Evolutionary conservation across 2,329 filamentous ascomycete genomes (phyloP), one percentile per base, ranked within the genome.

Genomic region (Penicillium sp.): DNA sequence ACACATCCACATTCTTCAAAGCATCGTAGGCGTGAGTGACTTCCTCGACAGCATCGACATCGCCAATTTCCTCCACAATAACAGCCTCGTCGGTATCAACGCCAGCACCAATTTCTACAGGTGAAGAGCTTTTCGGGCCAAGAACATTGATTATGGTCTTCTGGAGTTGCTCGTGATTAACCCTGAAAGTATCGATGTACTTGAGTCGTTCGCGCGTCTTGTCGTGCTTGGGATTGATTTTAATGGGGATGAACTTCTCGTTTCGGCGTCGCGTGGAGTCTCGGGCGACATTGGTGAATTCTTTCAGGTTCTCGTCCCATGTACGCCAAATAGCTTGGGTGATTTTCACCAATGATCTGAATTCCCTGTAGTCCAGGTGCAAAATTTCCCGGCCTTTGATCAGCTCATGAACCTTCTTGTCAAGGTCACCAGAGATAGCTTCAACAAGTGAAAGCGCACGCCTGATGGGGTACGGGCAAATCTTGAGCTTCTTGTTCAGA

Each of bases 231-330:
- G 89, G 86, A 50, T 77, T 80, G 63, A 98, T 90, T 72, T 97
- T 97, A 74, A 99, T 97, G 4, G 91, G 90, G 50, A 98, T 96
- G 65, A 98, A 98, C 64, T 94, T 95, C 66, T 97, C 94, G 59
- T 95, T 94, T 54, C 93, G 81, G 55, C 90, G 85, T 50, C 91
- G 81, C 3, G 88, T 96, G 5, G 94, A 89, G 59, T 98, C 94
- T 69, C 93, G 87, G 21, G 93, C 91, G 49, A 97, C 87, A 54
- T 96, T 95, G 11, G 91, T 97, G 61, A 99, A 98, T 56, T 97
- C 93, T 65, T 97, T 97, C 61, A 94, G 78, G 57, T 91, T 89
- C 39, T 94, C 89, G 55, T 98, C 93, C 93, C 93, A 99, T 7
- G 85, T 84, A 27, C 79, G 79, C 77, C 94, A 99, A 45, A 98